phyloP scores from a whole-genome alignment of 306 rosid species.

The Morella rubra region DNA sequence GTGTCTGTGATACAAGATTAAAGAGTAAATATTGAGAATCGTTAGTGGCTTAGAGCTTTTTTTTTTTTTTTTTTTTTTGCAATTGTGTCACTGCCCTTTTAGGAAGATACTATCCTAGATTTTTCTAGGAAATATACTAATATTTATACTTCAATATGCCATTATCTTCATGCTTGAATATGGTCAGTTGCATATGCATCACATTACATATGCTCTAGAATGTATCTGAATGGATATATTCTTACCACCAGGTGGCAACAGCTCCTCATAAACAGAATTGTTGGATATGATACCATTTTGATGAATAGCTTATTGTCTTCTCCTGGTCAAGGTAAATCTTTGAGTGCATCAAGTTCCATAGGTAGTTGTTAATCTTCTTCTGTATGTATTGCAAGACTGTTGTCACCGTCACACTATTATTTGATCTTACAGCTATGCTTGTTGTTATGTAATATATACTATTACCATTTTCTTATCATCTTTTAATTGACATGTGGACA shows the following conservation, averaged over 20 bases:
- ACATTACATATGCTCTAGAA: not conserved
- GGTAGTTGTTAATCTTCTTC: not conserved
- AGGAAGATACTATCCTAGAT: not conserved
- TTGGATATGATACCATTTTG: constrained; percentile 97
- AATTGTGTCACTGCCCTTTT: not conserved
- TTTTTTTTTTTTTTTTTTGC: not conserved
- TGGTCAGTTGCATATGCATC: not conserved
- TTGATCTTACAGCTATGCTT: not conserved
- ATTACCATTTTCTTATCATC: not conserved
- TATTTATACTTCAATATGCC: not conserved
- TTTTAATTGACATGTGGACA: not conserved
- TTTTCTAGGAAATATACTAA: not conserved
- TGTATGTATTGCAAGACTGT: not conserved
- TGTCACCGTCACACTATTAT: not conserved
- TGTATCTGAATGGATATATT: constrained; percentile 17
- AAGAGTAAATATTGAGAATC: not conserved
- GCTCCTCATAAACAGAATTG: constrained; percentile 90
- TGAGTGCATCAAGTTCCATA: not conserved
- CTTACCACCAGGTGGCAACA: constrained; percentile 89
- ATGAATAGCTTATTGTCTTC: constrained; percentile 92
- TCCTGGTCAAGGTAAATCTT: constrained; percentile 82
- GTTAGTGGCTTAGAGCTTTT: not conserved
- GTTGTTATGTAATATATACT: not conserved
- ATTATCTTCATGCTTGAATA: not conserved
- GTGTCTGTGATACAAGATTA: not conserved